Percentiles rank a stretch among this genome's conserved stretches.
Conservation (phyloP, 176 grass and related monocot genomes). For the Saccharum spontaneum region DNA sequence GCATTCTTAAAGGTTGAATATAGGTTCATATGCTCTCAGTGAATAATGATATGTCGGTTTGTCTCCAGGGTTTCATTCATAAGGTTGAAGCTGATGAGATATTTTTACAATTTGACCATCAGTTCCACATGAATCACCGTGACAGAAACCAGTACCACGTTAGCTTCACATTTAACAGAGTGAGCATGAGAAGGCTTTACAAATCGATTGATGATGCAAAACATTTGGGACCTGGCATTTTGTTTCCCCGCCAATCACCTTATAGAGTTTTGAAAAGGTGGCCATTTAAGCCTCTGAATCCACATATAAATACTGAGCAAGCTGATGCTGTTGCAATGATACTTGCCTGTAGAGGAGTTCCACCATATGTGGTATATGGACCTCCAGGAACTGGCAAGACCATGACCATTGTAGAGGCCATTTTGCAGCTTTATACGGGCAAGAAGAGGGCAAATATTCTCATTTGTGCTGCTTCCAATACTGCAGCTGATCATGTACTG, state of each 20-base stretch:
- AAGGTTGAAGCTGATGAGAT: constrained; percentile 91
- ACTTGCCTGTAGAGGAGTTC: constrained; percentile 70
- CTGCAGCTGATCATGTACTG: constrained; percentile 85
- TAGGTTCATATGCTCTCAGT: constrained; percentile 23
- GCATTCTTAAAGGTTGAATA: constrained; percentile 25
- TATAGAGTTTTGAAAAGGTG: constrained; percentile 40
- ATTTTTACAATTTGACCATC: constrained; percentile 69
- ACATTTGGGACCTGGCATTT: constrained; percentile 44
- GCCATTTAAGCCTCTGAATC: constrained; percentile 61
- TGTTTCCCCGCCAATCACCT: constrained; percentile 58
- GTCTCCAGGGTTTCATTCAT: constrained; percentile 86
- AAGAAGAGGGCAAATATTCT: constrained; percentile 65
- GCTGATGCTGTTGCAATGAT: constrained; percentile 70
- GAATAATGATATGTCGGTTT: constrained; percentile 27
- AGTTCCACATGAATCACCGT: constrained; percentile 45
- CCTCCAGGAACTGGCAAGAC: constrained; percentile 95
- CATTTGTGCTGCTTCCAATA: constrained; percentile 91
- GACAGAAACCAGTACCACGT: constrained; percentile 57
- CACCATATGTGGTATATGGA: constrained; percentile 80
- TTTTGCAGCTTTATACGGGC: constrained; percentile 72
- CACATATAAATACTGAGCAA: constrained; percentile 75
- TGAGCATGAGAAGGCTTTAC: constrained; percentile 87
- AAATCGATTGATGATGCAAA: constrained; percentile 60
- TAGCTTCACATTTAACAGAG: constrained; percentile 90
- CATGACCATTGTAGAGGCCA: constrained; percentile 76